Conservation (phyloP, 805 yeast genomes). For the Spathaspora sp. region DNA sequence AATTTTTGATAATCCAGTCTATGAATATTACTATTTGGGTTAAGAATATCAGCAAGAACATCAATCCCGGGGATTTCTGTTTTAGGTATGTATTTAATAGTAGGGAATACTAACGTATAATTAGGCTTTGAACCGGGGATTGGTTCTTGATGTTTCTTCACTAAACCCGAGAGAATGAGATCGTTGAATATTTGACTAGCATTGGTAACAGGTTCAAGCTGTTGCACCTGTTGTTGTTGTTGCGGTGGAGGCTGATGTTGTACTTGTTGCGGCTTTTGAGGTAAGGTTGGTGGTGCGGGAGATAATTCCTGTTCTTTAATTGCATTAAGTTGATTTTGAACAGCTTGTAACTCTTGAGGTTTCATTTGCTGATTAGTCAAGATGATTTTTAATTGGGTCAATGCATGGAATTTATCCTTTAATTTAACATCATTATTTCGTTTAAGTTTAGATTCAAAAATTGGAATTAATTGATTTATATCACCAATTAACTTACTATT, state of each 20-base stretch:
- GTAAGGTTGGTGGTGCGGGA: conserved; percentile 1
- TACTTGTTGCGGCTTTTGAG: conserved; percentile 1
- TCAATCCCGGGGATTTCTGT: conserved; percentile 14
- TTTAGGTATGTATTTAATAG: conserved; percentile 23
- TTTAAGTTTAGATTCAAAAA: conserved; percentile 38
- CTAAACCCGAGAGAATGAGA: conserved; percentile 35
- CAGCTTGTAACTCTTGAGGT: conserved; percentile 31
- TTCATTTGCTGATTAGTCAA: conserved; percentile 35
- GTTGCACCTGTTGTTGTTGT: neutral
- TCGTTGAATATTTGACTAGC: conserved; percentile 29
- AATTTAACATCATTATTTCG: conserved; percentile 41
- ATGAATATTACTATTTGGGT: conserved; percentile 11
- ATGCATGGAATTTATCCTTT: conserved; percentile 40
- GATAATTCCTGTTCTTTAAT: conserved; percentile 31
- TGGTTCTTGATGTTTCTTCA: conserved; percentile 37
- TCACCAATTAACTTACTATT: conserved; percentile 23
- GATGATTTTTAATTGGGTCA: conserved; percentile 40
- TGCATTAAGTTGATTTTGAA: conserved; percentile 34
- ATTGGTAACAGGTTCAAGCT: conserved; percentile 7
- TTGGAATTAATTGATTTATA: conserved; percentile 35
- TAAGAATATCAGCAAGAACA: conserved; percentile 20
- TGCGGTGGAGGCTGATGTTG: conserved; percentile 1
- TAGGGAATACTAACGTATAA: conserved; percentile 29
- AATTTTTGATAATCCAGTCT: conserved; percentile 33
- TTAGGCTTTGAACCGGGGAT: conserved; percentile 35